phyloP scores from a whole-genome alignment of 192 early-diverging fungal genomes.

The Linnemannia schmuckeri region DNA sequence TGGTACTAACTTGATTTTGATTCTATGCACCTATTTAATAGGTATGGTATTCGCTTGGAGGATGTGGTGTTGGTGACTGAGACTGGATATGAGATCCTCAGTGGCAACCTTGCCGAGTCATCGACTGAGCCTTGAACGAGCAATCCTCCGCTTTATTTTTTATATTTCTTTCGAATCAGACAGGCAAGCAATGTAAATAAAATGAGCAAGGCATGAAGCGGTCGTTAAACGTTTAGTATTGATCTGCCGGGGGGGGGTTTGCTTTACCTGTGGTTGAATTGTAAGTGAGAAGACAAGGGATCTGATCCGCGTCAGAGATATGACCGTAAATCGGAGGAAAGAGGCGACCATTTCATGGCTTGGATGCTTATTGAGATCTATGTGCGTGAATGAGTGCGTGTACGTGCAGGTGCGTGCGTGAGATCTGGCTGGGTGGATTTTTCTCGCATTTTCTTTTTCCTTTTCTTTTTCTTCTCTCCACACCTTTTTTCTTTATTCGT shows the following conservation, averaged over 20 bases:
- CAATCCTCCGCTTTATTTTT: background rate
- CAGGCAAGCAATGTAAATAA: background rate
- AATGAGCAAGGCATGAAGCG: background rate
- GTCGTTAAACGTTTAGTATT: background rate
- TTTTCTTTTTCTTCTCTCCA: conserved; percentile 1
- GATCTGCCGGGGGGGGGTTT: background rate
- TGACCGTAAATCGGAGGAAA: background rate
- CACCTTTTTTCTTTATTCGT: background rate
- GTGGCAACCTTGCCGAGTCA: conserved; percentile 39
- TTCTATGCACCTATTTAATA: background rate
- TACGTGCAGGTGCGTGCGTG: background rate
- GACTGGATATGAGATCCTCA: conserved; percentile 54
- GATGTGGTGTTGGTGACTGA: conserved; percentile 55
- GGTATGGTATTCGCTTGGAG: conserved; percentile 52
- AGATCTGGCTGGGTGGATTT: background rate
- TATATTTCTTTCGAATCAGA: background rate
- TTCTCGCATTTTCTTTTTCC: background rate
- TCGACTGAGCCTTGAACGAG: conserved; percentile 16
- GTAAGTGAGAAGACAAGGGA: background rate
- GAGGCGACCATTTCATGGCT: background rate
- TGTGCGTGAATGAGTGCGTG: background rate
- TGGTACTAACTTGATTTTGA: background rate
- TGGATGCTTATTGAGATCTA: background rate
- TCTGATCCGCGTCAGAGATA: background rate
- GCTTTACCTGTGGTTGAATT: background rate